Percentiles rank a stretch among this genome's conserved stretches.
phyloP scores from a whole-genome alignment of 2,329 filamentous ascomycete species.

The Exophiala calicioides region DNA sequence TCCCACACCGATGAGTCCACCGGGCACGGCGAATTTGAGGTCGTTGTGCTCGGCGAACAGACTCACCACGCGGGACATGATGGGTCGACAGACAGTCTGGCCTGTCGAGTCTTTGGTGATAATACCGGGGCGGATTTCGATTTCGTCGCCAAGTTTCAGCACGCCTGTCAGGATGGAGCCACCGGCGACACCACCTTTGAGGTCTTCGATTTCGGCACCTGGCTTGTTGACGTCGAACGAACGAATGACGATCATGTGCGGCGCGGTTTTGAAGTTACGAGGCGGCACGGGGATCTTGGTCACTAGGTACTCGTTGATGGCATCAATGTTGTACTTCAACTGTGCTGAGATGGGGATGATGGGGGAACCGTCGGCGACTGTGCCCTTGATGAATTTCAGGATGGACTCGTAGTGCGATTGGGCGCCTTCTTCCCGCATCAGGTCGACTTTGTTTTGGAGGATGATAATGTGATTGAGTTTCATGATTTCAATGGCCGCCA shows the following conservation, averaged over 20 bases:
- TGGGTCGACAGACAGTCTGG: constrained; percentile 92
- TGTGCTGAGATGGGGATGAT: constrained; percentile 97
- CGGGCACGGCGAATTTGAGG: constrained; percentile 95
- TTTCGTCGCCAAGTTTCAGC: constrained; percentile 94
- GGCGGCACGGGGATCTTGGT: constrained; percentile 90
- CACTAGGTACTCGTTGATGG: constrained; percentile 93
- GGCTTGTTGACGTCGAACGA: constrained; percentile 99
- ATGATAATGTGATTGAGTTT: constrained; percentile 99
- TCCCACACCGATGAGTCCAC: constrained; percentile 96
- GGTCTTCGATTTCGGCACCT: constrained; percentile 95
- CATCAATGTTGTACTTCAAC: constrained; percentile 99
- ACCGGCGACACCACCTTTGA: constrained; percentile 98
- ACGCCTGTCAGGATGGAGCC: constrained; percentile 96
- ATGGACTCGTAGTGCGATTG: constrained; percentile 95
- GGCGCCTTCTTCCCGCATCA: constrained; percentile 95
- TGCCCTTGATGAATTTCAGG: constrained; percentile 96
- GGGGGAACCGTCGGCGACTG: constrained; percentile 89
- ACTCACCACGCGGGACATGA: constrained; percentile 91
- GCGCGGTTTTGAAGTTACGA: constrained; percentile 86
- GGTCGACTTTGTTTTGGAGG: constrained; percentile 98
- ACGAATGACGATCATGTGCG: constrained; percentile 98
- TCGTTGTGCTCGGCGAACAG: constrained; percentile 98
- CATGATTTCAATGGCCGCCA: constrained; percentile 99
- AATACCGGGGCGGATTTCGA: constrained; percentile 98
- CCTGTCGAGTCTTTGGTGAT: constrained; percentile 93